These are phyloP conservation scores for Gloeopeniophorella convolvens DNA, from an alignment of 768 basidiomycete genomes.

Conservation along the genomic window DNA sequence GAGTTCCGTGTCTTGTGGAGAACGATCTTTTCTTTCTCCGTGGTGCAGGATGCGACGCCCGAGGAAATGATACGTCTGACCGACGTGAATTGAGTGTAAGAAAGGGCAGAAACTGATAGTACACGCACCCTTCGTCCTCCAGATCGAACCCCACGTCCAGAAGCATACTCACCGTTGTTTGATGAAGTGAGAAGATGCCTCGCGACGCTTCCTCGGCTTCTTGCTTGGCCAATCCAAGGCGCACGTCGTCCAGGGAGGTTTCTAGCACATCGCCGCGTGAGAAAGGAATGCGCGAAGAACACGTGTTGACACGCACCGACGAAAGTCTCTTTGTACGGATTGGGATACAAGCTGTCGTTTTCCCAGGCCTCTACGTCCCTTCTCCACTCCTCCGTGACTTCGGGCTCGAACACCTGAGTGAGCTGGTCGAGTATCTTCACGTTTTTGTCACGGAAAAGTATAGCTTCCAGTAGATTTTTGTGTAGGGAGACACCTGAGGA, in stretches of 20 bases:
- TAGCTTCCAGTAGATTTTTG: neutral
- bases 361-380: neutral
- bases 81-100: no score
- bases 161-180: neutral
- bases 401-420: neutral
- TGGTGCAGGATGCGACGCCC: no score
- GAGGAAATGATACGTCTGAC: no score
- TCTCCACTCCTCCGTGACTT: neutral
- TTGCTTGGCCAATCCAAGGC: neutral
- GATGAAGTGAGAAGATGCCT: neutral
- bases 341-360: neutral
- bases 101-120: no score
- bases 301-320: no score
- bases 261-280: no score
- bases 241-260: neutral
- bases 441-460: neutral
- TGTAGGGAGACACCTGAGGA: neutral
- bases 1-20: slow-evolving; percentile 7
- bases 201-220: neutral
- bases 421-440: neutral
- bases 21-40: neutral
- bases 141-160: neutral
- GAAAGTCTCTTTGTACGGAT: slow-evolving; percentile 2
- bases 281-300: no score
- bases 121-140: neutral